Base-by-base conservation (phyloP, 106 monocot genomes). In the Acanthochlamys bracteata region DNA sequence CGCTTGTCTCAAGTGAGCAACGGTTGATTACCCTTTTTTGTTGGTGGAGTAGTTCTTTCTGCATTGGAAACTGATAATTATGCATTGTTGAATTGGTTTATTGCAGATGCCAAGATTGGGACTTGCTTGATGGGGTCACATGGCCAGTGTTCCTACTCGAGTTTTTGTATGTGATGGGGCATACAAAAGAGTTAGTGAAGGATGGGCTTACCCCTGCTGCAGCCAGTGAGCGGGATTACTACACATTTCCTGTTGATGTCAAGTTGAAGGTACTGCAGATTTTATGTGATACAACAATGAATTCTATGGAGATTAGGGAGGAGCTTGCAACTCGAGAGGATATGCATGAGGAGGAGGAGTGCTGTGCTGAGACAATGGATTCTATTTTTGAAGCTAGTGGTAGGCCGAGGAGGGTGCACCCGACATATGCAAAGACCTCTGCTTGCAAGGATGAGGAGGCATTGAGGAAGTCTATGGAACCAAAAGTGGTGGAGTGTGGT, bases 141-240 rank as follows among this genome's bases (percentile, higher is more conserved):
- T 94, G 93, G 93, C 93, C 93, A n/a, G 73, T 75, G 42, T 80
- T 89, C 57, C 43, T 89, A 59, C 56, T 84, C 39, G 84, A 78
- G 45, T 89, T 81, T 54, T 71, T 94, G 13, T 76, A 72, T 66
- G 7, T 85, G 57, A 83, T 73, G 78, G 71, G 78, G 39, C 58
- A 69, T 47, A 57, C 66, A 11, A 81, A 73, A 60, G 25, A 66
- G 24, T 67, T 79, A 27, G 84, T 64, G 8, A 69, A 56, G 15
- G 67, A 71, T 21, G 72, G 58, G 16, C 71, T 77, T 26, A 54
- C 57, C 43, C 19, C 26, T 53, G 15, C 25, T 33, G 41, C 70
- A 15, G 27, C 72, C 17, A 74, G 53, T 25, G 59, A 57, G n/a
- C 25, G 47, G 41, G 86, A 86, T 61, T 94, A 94, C 62, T 89